Evolutionary conservation across 495 filamentous ascomycete species (phyloP), one percentile per base, ranked within the genome.

Genomic region (Neurospora sp.): DNA sequence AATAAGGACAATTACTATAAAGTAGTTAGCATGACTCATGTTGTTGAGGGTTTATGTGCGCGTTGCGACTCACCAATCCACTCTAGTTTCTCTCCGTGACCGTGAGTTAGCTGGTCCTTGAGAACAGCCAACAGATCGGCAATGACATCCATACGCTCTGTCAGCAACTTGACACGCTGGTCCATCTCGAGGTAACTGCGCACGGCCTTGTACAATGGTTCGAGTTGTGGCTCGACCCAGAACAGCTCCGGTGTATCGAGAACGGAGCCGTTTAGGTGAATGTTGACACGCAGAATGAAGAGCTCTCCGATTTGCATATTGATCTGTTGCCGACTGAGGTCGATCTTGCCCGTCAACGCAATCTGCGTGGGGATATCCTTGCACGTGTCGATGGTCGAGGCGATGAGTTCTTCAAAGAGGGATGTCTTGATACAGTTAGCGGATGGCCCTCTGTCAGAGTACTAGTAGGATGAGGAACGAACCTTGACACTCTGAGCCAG

Each of bases 241-340:
- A 99, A 98, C 27, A 99, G 87, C 81, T 99, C 96, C 2, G 96
- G 96, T 10, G 94, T 95, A 76, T 99, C 96, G n/a, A 99, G 90
- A 12, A 99, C 94, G 37, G 91, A 94, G 44, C 96, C 96, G 81
- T 99, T 97, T 14, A 99, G 87, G 83, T 99, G 97, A 78, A 99
- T 97, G 78, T 95, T 97, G 84, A 99, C 98, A 38, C 95, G 88
- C 12, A 99, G 83, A 77, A 99, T 98, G 82, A 99, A 99, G 14
- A 99, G 89, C 82, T 99, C 93, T 80, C 96, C 96, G 72, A 99
- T 97, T 79, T 98, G 94, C 93, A 97, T 97, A 84, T 97, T 97
- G 86, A 98, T 97, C 79, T 98, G 88, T 38, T 87, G 85, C 14
- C 94, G 88, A 38, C 89, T 91, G 69, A 99, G 89, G 44, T 91